These are phyloP conservation scores for Trichocomaceae sp. DNA, from an alignment of 2,329 filamentous ascomycete genomes.

Conservation along the genomic window DNA sequence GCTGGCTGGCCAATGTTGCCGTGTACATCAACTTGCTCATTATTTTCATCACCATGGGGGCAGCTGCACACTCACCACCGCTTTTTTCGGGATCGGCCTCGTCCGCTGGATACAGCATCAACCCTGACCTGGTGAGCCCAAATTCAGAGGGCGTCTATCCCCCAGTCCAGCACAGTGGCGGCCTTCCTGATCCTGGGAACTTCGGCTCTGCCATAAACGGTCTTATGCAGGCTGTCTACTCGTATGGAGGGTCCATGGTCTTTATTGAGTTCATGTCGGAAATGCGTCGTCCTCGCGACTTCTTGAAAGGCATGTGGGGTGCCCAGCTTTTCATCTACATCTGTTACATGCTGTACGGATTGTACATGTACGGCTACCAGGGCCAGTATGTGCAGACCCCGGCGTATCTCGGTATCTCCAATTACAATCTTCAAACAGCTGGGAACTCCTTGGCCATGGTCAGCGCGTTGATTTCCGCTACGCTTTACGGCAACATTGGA, in stretches of 20 bases:
- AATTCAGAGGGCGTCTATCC: conserved; percentile 22
- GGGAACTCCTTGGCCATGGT: conserved; percentile 26
- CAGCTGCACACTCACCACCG: conserved; percentile 44
- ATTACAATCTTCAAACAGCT: conserved; percentile 26
- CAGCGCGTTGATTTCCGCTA: conserved; percentile 29
- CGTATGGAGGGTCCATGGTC: conserved; percentile 53
- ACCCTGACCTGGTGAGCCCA: conserved; percentile 22
- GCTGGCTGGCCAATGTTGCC: conserved; percentile 50
- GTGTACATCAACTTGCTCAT: conserved; percentile 52
- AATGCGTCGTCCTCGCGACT: conserved; percentile 44
- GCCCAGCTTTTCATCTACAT: conserved; percentile 43
- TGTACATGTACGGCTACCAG: conserved; percentile 8
- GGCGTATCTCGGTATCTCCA: conserved; percentile 11
- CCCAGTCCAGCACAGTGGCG: conserved; percentile 34
- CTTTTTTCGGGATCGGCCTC: conserved; percentile 35
- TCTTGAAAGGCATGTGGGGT: conserved; percentile 42
- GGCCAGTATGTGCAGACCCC: conserved; percentile 4
- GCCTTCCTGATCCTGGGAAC: conserved; percentile 35
- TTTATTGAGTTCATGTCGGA: conserved; percentile 54
- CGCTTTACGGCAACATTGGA: conserved; percentile 36
- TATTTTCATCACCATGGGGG: conserved; percentile 52
- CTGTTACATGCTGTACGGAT: conserved; percentile 6
- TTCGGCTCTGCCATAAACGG: conserved; percentile 44
- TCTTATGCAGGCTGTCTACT: conserved; percentile 50
- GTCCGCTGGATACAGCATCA: conserved; percentile 21